A percentile compares a stretch with the other conserved stretches of the same genome.
phyloP scores from a whole-genome alignment of 495 filamentous ascomycete species.

The Annulohypoxylon nitens region DNA sequence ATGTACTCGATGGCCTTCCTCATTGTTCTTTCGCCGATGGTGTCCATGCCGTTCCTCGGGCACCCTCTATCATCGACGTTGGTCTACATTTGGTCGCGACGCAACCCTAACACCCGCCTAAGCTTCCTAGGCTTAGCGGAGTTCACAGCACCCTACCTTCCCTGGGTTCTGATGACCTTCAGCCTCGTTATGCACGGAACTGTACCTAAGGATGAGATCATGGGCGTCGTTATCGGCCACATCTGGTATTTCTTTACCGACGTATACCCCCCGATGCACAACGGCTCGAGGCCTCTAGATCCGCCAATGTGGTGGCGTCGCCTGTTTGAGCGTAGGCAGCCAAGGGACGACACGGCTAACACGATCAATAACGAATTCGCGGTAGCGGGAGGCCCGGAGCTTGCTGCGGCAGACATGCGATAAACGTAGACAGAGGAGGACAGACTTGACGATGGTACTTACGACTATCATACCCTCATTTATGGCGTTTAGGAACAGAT shows the following conservation, averaged over 20 bases:
- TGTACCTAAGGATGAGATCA: slow-evolving; percentile 94
- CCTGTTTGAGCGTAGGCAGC: slow-evolving; percentile 74
- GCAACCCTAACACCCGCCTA: slow-evolving; percentile 90
- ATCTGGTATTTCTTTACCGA: slow-evolving; percentile 99
- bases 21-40: slow-evolving; percentile 82
- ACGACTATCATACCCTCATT: slow-evolving; percentile 45
- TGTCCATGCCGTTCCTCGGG: slow-evolving; percentile 91
- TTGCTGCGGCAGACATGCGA: slow-evolving; percentile 53
- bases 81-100: slow-evolving; percentile 98
- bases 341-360: slow-evolving; percentile 60
- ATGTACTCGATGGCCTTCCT: slow-evolving; percentile 84
- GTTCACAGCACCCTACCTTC: slow-evolving; percentile 93
- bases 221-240: slow-evolving; percentile 92
- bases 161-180: slow-evolving; percentile 96
- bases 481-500: slow-evolving; percentile 44
- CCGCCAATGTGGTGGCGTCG: slow-evolving; percentile 93
- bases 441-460: slow-evolving; percentile 6
- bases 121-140: slow-evolving; percentile 91
- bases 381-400: slow-evolving; percentile 60
- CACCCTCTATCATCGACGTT: slow-evolving; percentile 88
- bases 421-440: slow-evolving; percentile 3
- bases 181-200: slow-evolving; percentile 85
- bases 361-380: slow-evolving; percentile 67
- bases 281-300: slow-evolving; percentile 87
- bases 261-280: slow-evolving; percentile 91